Evolutionary conservation across 257 asterid species (phyloP), one percentile per base, ranked within the genome.

Genomic region (Solanum etuberosum): DNA sequence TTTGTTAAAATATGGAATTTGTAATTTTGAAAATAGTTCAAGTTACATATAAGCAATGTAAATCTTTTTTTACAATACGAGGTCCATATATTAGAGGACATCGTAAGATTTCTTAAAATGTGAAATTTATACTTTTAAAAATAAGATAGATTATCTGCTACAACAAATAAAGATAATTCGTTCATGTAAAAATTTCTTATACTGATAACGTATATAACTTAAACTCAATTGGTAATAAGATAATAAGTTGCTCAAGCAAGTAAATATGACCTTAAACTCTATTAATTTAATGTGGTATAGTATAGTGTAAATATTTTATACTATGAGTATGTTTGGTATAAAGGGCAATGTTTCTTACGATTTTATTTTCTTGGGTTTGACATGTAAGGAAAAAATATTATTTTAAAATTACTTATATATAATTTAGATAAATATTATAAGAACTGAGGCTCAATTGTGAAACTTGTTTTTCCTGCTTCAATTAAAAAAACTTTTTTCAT

Each of bases 101-200:
- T 63, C 2, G 4, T 11, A n/a, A 63, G 8, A 13, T 21, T 43
- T 8, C 27, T 59, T 21, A 59, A 57, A 57, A 8, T 57, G 2
- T 59, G 67, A 21, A 6, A 59, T 59, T 57, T 59, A 3, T 21
- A n/a, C 1, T 9, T 0, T 10, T 61, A 0, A n/a, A 9, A 61
- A 61, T n/a, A 61, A n/a, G 31, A 61, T 9, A 61, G 1, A 61
- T 61, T 10, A 61, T 12, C 1, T 63, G 6, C 1, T 61, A n/a
- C 0, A 61, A 61, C 16, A 61, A 20, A 7, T 20, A 54, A 54
- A 54, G 0, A 20, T 54, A 54, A 20, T 20, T 0, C 0, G 0
- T 54, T 54, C 0, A 1, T 54, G 5, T 54, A 54, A 54, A 54
- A 20, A 7, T 3, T 54, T 0, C 0, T 20, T 54, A 57, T 20